These are phyloP conservation scores for Penicillium odoratum DNA, from an alignment of 495 filamentous ascomycete species.

Conservation along the genomic window DNA sequence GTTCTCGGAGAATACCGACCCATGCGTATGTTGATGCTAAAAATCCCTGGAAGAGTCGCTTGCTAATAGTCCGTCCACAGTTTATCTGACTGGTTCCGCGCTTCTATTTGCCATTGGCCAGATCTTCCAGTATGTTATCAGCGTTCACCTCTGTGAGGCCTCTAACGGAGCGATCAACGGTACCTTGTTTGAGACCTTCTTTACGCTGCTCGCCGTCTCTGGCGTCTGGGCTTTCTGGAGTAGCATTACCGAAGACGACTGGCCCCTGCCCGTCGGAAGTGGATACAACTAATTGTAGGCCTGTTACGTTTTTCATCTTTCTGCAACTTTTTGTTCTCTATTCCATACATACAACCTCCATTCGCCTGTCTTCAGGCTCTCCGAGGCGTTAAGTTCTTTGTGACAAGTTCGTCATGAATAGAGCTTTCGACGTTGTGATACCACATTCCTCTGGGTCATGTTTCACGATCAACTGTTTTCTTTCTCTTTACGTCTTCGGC, in stretches of 20 bases:
- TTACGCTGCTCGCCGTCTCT: constrained; percentile 80
- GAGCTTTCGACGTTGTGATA: constrained; percentile 32
- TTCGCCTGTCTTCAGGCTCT: constrained; percentile 8
- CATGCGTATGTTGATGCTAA: constrained; percentile 62
- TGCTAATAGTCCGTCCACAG: constrained; percentile 40
- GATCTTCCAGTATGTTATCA: constrained; percentile 93
- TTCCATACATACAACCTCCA: constrained; percentile 21
- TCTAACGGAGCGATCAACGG: constrained; percentile 87
- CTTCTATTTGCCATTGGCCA: constrained; percentile 89
- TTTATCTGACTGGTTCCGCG: constrained; percentile 72
- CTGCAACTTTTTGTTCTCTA: constrained; percentile 18
- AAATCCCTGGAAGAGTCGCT: neutral
- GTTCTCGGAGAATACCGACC: constrained; percentile 84
- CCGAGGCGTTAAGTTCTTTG: constrained; percentile 15
- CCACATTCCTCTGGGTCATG: constrained; percentile 31
- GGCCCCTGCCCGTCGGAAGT: constrained; percentile 67
- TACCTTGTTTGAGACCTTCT: constrained; percentile 88
- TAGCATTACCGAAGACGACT: constrained; percentile 98
- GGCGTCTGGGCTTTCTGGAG: constrained; percentile 95
- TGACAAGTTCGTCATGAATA: constrained; percentile 20
- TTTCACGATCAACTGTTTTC: constrained; percentile 30
- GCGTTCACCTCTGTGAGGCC: constrained; percentile 81
- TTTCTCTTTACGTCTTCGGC: constrained; percentile 8
- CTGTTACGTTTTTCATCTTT: constrained; percentile 8
- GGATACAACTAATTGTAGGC: constrained; percentile 46